Evolutionary conservation across 2,329 filamentous ascomycete genomes (phyloP), one percentile per base, ranked within the genome.

Genomic region (Trichoderma atrobrunneum): DNA sequence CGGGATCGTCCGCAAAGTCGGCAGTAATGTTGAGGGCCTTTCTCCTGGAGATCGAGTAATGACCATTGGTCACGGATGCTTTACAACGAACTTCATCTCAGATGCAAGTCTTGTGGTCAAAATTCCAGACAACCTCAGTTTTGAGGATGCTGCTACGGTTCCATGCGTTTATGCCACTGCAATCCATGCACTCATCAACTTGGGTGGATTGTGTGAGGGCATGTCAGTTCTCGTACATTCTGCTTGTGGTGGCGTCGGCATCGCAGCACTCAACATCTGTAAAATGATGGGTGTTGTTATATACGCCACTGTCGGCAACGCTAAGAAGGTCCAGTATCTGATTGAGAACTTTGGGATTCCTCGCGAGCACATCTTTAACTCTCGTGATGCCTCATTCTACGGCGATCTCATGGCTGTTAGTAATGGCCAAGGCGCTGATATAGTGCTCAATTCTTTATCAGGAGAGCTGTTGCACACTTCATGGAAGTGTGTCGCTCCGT

Each of bases 401-500:
- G 34, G 73, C 1, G 78, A 74, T 1, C 70, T 83, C 3, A 72
- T 79, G 66, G 30, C 65, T 1, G 74, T 74, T 4, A 83, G 80
- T 1, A 63, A 73, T 10, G 74, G 78, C 10, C 67, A 72, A 3
- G 81, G 82, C 26, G 80, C 83, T 12, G 80, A 83, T 56, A 64
- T 82, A 0, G 82, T 83, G 0, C 77, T 86, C 6, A 85, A 84
- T 74, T 81, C 81, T 1, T 76, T 84, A 0, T 79, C 83, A 0
- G 82, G 83, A 0, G 82, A 85, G 16, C 73, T 82, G 0, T 76
- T 86, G 0, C 82, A 82, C 21, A 79, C 81, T 3, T 80, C 82
- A 0, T 87, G 82, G 83, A 73, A 80, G 0, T 85, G 83, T 60
- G 77, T 87, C 3, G 84, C 85, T 1, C 75, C 79, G 6, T 84